Evolutionary conservation across 768 basidiomycete species (phyloP).

Genomic region (Podaxis sp.): DNA sequence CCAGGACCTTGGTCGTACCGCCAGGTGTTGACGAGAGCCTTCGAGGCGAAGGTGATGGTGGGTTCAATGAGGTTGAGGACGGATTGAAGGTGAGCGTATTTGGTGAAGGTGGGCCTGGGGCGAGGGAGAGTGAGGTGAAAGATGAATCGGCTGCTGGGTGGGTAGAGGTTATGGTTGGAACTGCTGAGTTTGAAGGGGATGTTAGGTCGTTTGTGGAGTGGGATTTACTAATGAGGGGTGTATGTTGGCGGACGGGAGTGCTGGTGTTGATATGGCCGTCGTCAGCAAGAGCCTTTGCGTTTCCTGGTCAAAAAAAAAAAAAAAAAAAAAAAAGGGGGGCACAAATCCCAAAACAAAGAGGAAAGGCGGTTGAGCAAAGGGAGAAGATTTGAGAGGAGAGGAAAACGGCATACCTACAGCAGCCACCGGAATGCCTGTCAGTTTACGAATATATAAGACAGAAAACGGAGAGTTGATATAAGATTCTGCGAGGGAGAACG

Average conservation of each 20-base stretch:
- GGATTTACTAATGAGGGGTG: conserved; percentile 20
- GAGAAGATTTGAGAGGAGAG: not conserved
- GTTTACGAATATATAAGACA: not conserved
- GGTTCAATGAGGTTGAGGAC: conserved; percentile 36
- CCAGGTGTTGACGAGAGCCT: conserved; percentile 60
- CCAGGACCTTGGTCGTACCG: conserved; percentile 83
- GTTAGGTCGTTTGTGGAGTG: conserved; percentile 4
- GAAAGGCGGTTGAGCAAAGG: not conserved
- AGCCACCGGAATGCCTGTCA: conserved; percentile 68
- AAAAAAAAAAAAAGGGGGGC: too few species aligned
- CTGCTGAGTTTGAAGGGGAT: not conserved
- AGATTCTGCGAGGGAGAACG: conserved; percentile 9
- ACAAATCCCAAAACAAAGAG: conserved; percentile 13
- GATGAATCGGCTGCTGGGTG: conserved; percentile 13
- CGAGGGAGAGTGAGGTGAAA: conserved; percentile 1
- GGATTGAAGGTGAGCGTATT: conserved; percentile 20
- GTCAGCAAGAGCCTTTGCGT: conserved; percentile 80
- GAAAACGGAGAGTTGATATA: conserved; percentile 17
- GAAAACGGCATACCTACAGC: conserved; percentile 57
- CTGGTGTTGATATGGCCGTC: conserved; percentile 49
- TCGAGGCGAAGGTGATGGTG: conserved; percentile 45
- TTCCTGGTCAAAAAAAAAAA: conserved; percentile 43
- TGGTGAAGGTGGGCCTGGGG: conserved; percentile 33
- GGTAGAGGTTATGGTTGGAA: conserved; percentile 1
- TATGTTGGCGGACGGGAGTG: conserved; percentile 26